phyloP scores from a whole-genome alignment of 176 grass and related monocot genomes.

The Hyparrhenia diplandra region DNA sequence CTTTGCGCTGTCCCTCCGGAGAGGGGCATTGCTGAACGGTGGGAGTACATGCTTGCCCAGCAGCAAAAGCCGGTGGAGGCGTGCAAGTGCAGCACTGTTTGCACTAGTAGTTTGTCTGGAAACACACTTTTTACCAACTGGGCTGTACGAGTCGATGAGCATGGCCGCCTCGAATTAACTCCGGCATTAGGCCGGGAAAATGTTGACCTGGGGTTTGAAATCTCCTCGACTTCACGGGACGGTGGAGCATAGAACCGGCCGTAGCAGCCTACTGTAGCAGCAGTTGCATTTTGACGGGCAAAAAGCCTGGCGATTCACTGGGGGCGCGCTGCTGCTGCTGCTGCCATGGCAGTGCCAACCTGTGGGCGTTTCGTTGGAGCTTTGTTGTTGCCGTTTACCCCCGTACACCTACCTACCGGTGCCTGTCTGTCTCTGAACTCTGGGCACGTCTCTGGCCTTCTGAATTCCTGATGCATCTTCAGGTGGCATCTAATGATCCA shows the following conservation, averaged over 20 bases:
- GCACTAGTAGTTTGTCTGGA: not conserved
- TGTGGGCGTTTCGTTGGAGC: not conserved
- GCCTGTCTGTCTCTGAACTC: not conserved
- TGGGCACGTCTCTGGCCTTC: not conserved
- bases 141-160: too few relatives aligned
- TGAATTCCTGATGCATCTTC: not conserved
- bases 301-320: not conserved
- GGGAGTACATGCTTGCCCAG: too few relatives aligned
- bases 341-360: too few relatives aligned
- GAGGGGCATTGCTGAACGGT: not conserved
- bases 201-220: not conserved
- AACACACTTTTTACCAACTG: not conserved
- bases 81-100: not conserved
- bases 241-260: not conserved
- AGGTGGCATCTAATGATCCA: conserved; percentile 14
- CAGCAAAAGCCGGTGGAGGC: not conserved
- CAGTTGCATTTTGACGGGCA: not conserved
- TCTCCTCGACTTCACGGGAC: not conserved
- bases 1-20: not conserved
- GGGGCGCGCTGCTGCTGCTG: not conserved
- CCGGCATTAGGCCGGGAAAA: not conserved
- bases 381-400: conserved; percentile 10
- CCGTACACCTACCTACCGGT: not conserved
- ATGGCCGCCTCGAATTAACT: not conserved
- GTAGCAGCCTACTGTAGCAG: not conserved